Evolutionary conservation across 2,329 filamentous ascomycete species (phyloP).

Genomic region (Penicillium sp.): DNA sequence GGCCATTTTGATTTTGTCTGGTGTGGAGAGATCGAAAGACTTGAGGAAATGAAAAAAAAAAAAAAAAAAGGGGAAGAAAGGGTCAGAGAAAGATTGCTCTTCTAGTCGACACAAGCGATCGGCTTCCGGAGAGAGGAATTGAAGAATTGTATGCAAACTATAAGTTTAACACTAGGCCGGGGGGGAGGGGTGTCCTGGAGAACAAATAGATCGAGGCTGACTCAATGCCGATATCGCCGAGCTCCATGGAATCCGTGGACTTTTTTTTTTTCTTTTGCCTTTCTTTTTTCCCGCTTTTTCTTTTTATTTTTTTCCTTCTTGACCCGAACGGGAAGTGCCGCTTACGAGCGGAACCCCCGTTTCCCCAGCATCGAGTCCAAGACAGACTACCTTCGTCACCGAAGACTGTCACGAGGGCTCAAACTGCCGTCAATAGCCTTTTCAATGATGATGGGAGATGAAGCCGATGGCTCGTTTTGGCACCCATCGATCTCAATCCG

Average conservation of each 20-base stretch:
- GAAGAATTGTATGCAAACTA: neutral
- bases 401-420: conserved; percentile 8
- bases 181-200: neutral
- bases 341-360: conserved; percentile 16
- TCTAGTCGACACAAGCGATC: neutral
- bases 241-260: conserved; percentile 6
- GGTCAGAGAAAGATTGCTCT: no score
- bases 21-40: neutral
- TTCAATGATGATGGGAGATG: neutral
- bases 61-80: no score
- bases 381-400: conserved; percentile 1
- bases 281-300: no score
- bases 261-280: conserved; percentile 9
- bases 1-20: conserved; percentile 21
- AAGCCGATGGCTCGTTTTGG: neutral
- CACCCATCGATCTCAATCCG: neutral
- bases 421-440: conserved; percentile 9
- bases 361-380: neutral
- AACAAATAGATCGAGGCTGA: conserved; percentile 12
- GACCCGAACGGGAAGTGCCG: conserved; percentile 17
- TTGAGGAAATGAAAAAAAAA: no score
- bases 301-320: no score
- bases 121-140: conserved; percentile 2
- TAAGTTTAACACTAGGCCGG: conserved; percentile 7
- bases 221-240: conserved; percentile 28